These are phyloP conservation scores for Aspergillus funiculosus DNA, from an alignment of 495 filamentous ascomycete species.

Conservation along the genomic window DNA sequence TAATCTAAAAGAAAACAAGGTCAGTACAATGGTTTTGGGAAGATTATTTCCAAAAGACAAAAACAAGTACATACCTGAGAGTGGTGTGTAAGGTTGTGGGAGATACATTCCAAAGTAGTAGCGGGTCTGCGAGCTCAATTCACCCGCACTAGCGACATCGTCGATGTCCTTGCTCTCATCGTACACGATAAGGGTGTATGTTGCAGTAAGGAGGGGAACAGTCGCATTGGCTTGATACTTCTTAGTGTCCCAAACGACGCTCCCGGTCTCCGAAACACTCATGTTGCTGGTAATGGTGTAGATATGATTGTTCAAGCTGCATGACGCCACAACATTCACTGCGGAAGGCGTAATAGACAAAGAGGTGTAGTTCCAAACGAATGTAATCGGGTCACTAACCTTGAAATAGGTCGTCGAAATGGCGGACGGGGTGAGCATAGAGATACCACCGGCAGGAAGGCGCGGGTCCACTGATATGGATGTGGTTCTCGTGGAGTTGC, in stretches of 20 bases:
- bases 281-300: conserved; percentile 67
- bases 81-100: conserved; percentile 57
- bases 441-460: conserved; percentile 64
- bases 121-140: conserved; percentile 57
- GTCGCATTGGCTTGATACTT: conserved; percentile 59
- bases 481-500: conserved; percentile 38
- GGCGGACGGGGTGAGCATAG: conserved; percentile 71
- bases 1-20: conserved; percentile 34
- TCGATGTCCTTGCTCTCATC: conserved; percentile 61
- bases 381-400: conserved; percentile 78
- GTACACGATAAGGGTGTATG: conserved; percentile 79
- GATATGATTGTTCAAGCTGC: conserved; percentile 56
- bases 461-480: conserved; percentile 52
- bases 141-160: conserved; percentile 62
- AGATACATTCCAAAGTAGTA: conserved; percentile 81
- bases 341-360: conserved; percentile 68
- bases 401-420: conserved; percentile 72
- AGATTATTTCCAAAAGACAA: not conserved
- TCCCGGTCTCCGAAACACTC: conserved; percentile 50
- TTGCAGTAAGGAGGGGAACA: conserved; percentile 58
- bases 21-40: conserved; percentile 15
- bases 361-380: conserved; percentile 94
- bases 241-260: conserved; percentile 73
- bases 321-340: conserved; percentile 77
- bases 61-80: conserved; percentile 52